Conservation (phyloP, 495 filamentous ascomycete genomes). For the Cryomyces antarcticus region DNA sequence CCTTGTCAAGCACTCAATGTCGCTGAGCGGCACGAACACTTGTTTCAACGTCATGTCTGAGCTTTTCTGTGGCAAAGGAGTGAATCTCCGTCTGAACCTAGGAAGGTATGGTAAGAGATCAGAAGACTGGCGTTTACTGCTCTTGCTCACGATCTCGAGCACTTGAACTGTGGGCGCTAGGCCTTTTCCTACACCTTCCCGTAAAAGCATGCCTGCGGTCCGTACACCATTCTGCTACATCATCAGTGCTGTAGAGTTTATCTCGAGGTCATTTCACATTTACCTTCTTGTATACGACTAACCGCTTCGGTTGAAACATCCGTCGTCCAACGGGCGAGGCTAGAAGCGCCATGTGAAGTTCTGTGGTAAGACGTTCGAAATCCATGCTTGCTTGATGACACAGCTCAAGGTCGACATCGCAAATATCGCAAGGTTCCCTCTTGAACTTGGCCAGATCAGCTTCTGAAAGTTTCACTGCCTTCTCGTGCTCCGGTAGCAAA, state of each 20-base stretch:
- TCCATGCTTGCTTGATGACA: conserved; percentile 68
- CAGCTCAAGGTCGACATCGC: conserved; percentile 53
- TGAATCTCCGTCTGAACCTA: conserved; percentile 37
- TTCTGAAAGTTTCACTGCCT: conserved; percentile 79
- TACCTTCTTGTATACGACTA: conserved; percentile 55
- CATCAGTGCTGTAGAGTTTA: conserved; percentile 10
- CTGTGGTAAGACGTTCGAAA: conserved; percentile 47
- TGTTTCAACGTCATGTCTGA: conserved; percentile 41
- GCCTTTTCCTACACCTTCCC: conserved; percentile 44
- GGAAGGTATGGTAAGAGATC: conserved; percentile 66
- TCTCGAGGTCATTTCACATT: neutral
- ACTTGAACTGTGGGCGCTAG: conserved; percentile 48
- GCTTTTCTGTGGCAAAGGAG: conserved; percentile 28
- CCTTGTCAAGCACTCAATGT: conserved; percentile 66
- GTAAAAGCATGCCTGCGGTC: conserved; percentile 58
- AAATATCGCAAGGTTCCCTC: conserved; percentile 62
- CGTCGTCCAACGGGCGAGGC: conserved; percentile 59
- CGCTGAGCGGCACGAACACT: conserved; percentile 41
- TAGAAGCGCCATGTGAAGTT: conserved; percentile 52
- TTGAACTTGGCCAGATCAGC: conserved; percentile 79
- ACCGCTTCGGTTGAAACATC: conserved; percentile 47
- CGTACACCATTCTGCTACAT: conserved; percentile 52
- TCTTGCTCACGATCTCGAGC: conserved; percentile 43
- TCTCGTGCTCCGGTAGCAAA: conserved; percentile 82
- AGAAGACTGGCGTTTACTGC: conserved; percentile 44